Base-by-base conservation (phyloP, 805 yeast genomes). In the Schwanniomyces vanrijiae region DNA sequence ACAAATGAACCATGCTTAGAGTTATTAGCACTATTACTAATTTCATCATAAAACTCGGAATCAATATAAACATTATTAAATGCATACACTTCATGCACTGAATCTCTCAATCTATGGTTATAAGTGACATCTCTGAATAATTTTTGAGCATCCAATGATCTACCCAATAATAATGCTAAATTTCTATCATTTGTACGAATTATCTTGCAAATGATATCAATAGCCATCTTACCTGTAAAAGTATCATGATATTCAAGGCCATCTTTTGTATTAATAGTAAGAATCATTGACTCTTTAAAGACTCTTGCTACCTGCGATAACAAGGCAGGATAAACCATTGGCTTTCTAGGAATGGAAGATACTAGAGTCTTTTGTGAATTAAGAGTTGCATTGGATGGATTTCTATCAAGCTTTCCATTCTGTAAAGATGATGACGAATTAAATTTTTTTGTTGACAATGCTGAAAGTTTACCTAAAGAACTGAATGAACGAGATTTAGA, bases 121-220 rank as follows among this genome's bases (percentile, higher is more conserved):
- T 92, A 92, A 0, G 97, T 88, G 21, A 91, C 97, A 68, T 94
- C 99, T 61, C 90, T 96, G 66, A 94, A 90, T 47, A 90, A 81
- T 63, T 88, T 88, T 58, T 94, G 98, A 0, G 97, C 96, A 68
- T 94, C 98, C 46, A 94, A 71, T 0, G 97, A 84, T 53, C 99
- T 77, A 24, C 98, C 99, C 42, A 94, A 69, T 28, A 94, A 71
- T 40, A 94, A 70, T 0, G 98, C 98, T 57, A 94, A 69, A 56
- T 90, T 91, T 49, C 99, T 76, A 64, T 94, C 99, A 7, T 90
- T 86, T 1, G 97, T 92, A 55, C 95, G 76, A 43, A 92, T 84
- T 44, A 94, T 87, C 47, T 85, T 76, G 47, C 96, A 85, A 49
- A 94, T 83, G n/a, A 84, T 79, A 64, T 90, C 97, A 25, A 94